Conservation (phyloP, 75 land plant species). For the Ceratopteris richardii region DNA sequence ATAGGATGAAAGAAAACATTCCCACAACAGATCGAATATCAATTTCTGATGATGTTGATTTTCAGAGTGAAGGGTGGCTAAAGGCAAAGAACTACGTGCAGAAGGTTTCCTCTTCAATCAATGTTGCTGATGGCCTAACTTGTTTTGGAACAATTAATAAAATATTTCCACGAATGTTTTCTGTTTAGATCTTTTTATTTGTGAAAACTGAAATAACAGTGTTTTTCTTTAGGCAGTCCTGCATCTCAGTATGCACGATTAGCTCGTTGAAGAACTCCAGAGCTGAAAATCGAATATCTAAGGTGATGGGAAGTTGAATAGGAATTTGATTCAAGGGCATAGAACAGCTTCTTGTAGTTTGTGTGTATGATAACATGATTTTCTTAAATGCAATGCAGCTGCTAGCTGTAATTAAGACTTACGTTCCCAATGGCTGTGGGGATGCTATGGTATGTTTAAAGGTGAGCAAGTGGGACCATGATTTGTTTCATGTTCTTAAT, state of each 20-base stretch:
- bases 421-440: slow-evolving; percentile 52
- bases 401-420: slow-evolving; percentile 58
- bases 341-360: not conserved
- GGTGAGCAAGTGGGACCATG: slow-evolving; percentile 19
- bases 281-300: slow-evolving; percentile 1
- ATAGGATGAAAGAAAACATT: not conserved
- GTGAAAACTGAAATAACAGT: not conserved
- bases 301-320: slow-evolving; percentile 6
- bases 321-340: not conserved
- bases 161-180: not conserved
- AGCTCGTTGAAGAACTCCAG: slow-evolving; percentile 9
- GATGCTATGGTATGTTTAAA: slow-evolving; percentile 48
- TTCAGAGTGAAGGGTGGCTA: slow-evolving; percentile 4
- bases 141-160: too few species aligned
- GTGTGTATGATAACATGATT: not conserved
- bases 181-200: not conserved
- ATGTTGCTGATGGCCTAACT: too few species aligned
- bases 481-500: not conserved
- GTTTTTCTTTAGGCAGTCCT: slow-evolving; percentile 4
- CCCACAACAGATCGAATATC: not conserved
- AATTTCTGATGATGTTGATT: slow-evolving; percentile 3
- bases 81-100: slow-evolving; percentile 3
- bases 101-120: not conserved
- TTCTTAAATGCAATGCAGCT: slow-evolving; percentile 26
- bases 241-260: not conserved